A percentile compares a stretch with the other conserved stretches of the same genome.
Evolutionary conservation across 305 asterid species (phyloP).

Genomic region (Fraxinus xanthoxyloides): DNA sequence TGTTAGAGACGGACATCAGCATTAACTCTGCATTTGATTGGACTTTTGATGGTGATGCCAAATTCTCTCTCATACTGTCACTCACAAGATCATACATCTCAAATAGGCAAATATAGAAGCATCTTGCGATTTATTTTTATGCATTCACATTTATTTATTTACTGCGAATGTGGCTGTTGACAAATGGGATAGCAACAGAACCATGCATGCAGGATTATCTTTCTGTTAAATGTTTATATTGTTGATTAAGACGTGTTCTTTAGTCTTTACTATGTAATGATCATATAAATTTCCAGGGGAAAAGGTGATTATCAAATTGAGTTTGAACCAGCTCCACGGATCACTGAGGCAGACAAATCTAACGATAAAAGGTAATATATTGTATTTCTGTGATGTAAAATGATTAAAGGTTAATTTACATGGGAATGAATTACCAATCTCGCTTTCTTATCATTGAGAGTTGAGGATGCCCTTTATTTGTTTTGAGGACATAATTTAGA

Average conservation of each 20-base stretch:
- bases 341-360: slow-evolving; percentile 75
- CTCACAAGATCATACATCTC: not conserved
- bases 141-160: not conserved
- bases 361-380: slow-evolving; percentile 60
- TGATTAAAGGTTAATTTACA: not conserved
- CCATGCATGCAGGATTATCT: slow-evolving; percentile 8
- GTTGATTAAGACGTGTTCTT: not conserved
- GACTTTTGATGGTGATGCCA: not conserved
- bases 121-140: no score
- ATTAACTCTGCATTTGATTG: not conserved
- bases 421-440: not conserved
- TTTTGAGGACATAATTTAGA: not conserved
- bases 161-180: not conserved
- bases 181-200: not conserved
- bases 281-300: slow-evolving; percentile 53
- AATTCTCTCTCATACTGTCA: not conserved
- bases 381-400: not conserved
- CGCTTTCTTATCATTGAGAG: not conserved
- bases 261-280: slow-evolving; percentile 5
- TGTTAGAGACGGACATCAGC: not conserved
- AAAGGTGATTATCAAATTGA: slow-evolving; percentile 82
- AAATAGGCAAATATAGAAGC: not conserved
- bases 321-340: slow-evolving; percentile 74
- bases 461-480: not conserved
- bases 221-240: not conserved